phyloP scores from a whole-genome alignment of 169 alveolate species.

The Cryptosporidium meleagridis region DNA sequence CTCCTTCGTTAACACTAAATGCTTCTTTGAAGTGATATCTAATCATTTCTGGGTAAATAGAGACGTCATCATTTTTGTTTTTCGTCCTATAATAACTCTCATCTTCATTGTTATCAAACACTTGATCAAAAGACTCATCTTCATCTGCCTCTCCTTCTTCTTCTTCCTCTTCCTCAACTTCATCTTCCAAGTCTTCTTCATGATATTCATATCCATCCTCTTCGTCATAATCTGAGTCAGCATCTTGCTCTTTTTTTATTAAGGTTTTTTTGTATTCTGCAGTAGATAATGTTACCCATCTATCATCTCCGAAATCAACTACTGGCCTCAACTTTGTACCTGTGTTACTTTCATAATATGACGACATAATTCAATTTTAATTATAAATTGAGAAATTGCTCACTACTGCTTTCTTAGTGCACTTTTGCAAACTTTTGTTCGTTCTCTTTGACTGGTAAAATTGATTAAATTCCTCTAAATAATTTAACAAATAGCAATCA shows the following conservation, averaged over 20 bases:
- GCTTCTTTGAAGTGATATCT: constrained; percentile 71
- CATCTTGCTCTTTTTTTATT: constrained; percentile 1
- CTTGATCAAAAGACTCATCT: constrained; percentile 13
- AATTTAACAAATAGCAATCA: neutral
- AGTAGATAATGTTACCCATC: constrained; percentile 74
- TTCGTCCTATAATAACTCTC: neutral
- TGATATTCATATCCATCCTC: constrained; percentile 27
- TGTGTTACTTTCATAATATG: constrained; percentile 44
- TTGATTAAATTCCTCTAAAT: neutral
- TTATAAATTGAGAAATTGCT: neutral
- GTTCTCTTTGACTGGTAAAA: neutral
- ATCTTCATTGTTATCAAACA: neutral
- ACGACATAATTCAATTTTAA: constrained; percentile 22
- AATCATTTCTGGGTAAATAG: constrained; percentile 65
- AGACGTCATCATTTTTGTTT: constrained; percentile 15
- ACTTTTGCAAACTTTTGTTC: neutral
- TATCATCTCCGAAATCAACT: constrained; percentile 69
- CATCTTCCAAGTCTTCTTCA: constrained; percentile 21
- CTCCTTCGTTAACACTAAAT: constrained; percentile 47
- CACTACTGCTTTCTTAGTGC: neutral
- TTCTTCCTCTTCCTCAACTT: constrained; percentile 2
- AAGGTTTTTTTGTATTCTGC: constrained; percentile 61
- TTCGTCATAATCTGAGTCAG: constrained; percentile 1
- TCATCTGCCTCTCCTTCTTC: constrained; percentile 5
- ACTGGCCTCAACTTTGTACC: constrained; percentile 72